Base-by-base conservation (phyloP, 176 grass and related monocot species). In the Hsuehochloa calcarea region DNA sequence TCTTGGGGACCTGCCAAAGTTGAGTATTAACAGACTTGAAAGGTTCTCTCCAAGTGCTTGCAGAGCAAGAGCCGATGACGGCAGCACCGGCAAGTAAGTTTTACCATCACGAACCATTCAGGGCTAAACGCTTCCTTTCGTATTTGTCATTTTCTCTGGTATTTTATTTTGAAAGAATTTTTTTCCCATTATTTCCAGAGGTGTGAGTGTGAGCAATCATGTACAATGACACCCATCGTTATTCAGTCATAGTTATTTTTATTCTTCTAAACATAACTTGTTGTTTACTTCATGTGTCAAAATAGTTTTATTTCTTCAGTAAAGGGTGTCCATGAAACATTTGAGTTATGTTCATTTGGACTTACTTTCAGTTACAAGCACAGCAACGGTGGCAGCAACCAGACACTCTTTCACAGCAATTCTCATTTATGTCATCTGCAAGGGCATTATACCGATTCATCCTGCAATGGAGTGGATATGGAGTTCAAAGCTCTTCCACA, bases 1-100 rank as follows among this genome's bases (percentile, higher is more conserved):
- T 76, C 80, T 98, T 4, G 89, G 94, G 55, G 87, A 87, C 87
- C 86, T 90, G 5, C 93, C 96, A 12, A 95, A 91, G 84, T 87
- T 93, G 83, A 95, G 89, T 70, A 83, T 94, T 82, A 90, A 64
- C 79, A 95, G 91, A 87, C 87, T 98, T 81, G 91, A 88, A 29
- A 54, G 82, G 26, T 84, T 90, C 83, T 87, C 63, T 13, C 86
- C 82, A 3, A 51, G 23, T 64, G 71, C 74, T 16, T 92, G 70
- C 14, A 90, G 82, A 55, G 70, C 93, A 68, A n/a, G 65, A 6
- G 47, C 65, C 47, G 84, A 90, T 68, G 80, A 87, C 10, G 3
- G 23, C 60, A 70, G 4, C 56, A n/a, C 10, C n/a, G 43, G 17
- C 79, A 85, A 82, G 95, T 97, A 87, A 97, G 90, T 82, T 77